Base-by-base conservation (phyloP, 768 basidiomycete species). In the Suillus subalutaceus region DNA sequence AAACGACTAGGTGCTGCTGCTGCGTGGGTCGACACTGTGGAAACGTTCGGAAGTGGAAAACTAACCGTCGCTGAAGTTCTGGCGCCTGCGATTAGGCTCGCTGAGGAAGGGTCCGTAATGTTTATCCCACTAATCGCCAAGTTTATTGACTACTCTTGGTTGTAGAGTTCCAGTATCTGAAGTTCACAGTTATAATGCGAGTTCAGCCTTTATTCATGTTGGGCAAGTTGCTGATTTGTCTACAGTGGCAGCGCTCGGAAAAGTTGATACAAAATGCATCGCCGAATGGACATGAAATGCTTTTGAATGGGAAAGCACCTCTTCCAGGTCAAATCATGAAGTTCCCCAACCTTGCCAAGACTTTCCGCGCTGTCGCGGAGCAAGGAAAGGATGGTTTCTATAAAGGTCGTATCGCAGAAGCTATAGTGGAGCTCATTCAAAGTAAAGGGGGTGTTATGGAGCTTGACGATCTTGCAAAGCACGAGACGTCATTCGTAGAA, bases 361-460 rank as follows among this genome's bases (percentile, higher is more conserved):
- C 95, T 0, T 96, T 98, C 80, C 86, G 89, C 59, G 84, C 87
- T 57, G 82, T 98, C 10, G 93, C 88, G 0, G 84, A 86, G 67
- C 79, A 94, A 16, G 97, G 97, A 3, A 95, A 91, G 72, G 89
- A 91, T 65, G 97, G 97, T 0, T 99, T 94, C 77, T 99, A 99
- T 80, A 94, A 90, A 73, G 97, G 97, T 2, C 82, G 92, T 18
- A 78, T 99, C 18, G 97, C 97, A 0, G 82, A 96, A 75, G 93
- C 92, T 4, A 92, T 97, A 64, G 91, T 96, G 10, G 88, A 95
- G 59, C 83, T 98, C 38, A 86, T 97, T 59, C 81, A 93, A 77
- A 89, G 87, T 76, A 85, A 90, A 70, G 97, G 97, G 20, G 97
- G 97, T 23, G 85, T 96, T 9, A 96, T 99, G 96, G 91, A 90